phyloP scores from a whole-genome alignment of 2,329 filamentous ascomycete species.

The Cordyceps cicadae region DNA sequence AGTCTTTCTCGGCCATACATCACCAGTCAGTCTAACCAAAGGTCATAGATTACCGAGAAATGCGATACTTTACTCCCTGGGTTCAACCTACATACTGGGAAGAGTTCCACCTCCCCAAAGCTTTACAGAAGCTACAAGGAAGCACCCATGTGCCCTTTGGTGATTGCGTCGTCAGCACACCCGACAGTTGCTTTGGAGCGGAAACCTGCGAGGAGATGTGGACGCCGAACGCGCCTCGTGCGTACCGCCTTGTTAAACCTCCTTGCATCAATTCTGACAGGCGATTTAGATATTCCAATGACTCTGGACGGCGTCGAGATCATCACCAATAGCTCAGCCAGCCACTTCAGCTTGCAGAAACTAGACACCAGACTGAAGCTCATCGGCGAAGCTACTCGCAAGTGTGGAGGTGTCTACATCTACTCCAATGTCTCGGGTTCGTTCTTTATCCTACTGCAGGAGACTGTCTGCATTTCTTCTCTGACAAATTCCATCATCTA shows the following conservation, averaged over 20 bases:
- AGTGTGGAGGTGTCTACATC: slow-evolving; percentile 50
- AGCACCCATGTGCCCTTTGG: slow-evolving; percentile 31
- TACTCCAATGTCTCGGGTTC: slow-evolving; percentile 24
- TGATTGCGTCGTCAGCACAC: slow-evolving; percentile 30
- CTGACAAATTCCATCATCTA: neutral
- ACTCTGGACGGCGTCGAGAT: slow-evolving; percentile 55
- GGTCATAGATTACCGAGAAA: slow-evolving; percentile 26
- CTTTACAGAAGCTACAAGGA: slow-evolving; percentile 23
- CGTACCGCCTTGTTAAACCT: slow-evolving; percentile 14
- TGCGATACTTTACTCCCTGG: slow-evolving; percentile 35
- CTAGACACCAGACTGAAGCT: slow-evolving; percentile 55
- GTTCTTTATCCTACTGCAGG: no score
- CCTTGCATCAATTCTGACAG: no score
- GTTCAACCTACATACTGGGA: slow-evolving; percentile 26
- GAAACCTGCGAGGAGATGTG: slow-evolving; percentile 35
- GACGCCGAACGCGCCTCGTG: slow-evolving; percentile 34
- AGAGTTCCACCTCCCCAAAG: slow-evolving; percentile 28
- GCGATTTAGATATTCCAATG: no score
- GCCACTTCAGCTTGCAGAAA: slow-evolving; percentile 54
- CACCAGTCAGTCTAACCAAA: no score
- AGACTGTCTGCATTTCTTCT: no score
- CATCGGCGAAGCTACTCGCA: slow-evolving; percentile 58
- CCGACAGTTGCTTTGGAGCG: slow-evolving; percentile 30
- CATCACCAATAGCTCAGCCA: slow-evolving; percentile 61
- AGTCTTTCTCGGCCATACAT: no score